Percentiles rank a stretch among this genome's conserved stretches.
phyloP scores from a whole-genome alignment of 169 alveolate species.

The Prorocentrum cordatum region DNA sequence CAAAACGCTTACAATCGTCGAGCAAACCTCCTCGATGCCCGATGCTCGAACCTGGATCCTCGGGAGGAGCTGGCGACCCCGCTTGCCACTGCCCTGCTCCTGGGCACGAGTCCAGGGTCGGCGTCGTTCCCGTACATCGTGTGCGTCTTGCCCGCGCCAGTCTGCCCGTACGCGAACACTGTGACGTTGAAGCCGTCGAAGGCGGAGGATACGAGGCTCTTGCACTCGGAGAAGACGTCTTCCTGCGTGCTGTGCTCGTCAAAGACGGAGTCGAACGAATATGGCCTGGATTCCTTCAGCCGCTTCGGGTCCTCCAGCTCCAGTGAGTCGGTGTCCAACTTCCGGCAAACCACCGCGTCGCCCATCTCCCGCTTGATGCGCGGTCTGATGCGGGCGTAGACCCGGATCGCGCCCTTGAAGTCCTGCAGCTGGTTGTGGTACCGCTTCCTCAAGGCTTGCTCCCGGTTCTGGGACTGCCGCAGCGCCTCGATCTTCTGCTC shows the following conservation, averaged over 20 bases:
- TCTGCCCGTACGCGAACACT: slow-evolving; percentile 50
- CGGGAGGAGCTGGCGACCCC: too few relatives aligned
- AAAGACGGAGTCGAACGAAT: background rate
- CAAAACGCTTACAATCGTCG: too few relatives aligned
- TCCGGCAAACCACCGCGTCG: background rate
- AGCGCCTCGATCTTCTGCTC: too few relatives aligned
- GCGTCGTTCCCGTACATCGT: slow-evolving; percentile 17
- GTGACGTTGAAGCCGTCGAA: slow-evolving; percentile 67
- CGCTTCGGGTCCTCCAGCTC: background rate
- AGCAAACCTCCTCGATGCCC: too few relatives aligned
- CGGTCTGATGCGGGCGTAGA: slow-evolving; percentile 71
- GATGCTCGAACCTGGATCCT: too few relatives aligned
- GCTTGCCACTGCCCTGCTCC: background rate
- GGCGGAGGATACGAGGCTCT: slow-evolving; percentile 19
- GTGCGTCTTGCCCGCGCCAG: slow-evolving; percentile 69
- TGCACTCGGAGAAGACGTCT: slow-evolving; percentile 63
- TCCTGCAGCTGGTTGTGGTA: slow-evolving; percentile 72
- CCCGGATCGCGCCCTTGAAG: slow-evolving; percentile 72
- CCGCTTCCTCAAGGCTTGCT: slow-evolving; percentile 47
- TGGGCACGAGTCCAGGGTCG: background rate
- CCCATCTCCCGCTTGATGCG: too few relatives aligned
- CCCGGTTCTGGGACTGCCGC: too few relatives aligned
- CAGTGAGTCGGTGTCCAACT: background rate
- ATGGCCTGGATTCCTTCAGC: background rate
- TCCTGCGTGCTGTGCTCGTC: slow-evolving; percentile 3